Evolutionary conservation across 2,329 filamentous ascomycete genomes (phyloP), one percentile per base, ranked within the genome.

Genomic region (Paracoccidioides lutzii): DNA sequence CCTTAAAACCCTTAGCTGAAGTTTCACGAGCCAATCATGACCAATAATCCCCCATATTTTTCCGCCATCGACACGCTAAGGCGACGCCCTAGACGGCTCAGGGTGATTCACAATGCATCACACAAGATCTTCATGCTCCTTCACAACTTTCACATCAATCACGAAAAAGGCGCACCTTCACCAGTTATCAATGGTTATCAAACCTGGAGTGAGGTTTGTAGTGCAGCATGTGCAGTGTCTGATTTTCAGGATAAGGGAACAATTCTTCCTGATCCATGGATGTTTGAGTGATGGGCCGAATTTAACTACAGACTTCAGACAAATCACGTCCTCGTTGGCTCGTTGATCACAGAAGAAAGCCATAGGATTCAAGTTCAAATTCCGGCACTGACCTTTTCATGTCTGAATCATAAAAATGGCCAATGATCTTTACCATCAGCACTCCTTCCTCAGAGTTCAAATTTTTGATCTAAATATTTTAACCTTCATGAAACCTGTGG

Each of bases 41-140:
- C 8, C 22, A n/a, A n/a, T 37, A 52, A 52, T 2, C 14, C 4
- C n/a, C 15, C 3, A 14, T 28, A 41, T 52, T 52, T 52, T 22
- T 12, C 50, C 30, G 8, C 12, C 6, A 28, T 5, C 9, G n/a
- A 32, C 38, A 33, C 22, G 28, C 50, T 42, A 41, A 40, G 38
- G 8, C 22, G 8, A 42, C 40, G 30, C 37, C 50, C 37, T 15
- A 52, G 50, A 6, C 38, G 9, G 28, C 37, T n/a, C 30, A 40
- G 49, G 28, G 50, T 52, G 37, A 52, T 52, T 52, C 38, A 42
- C 38, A 52, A 42, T 52, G 50, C 50, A 52, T 35, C 4, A 7
- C 50, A 43, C 38, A 52, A 32, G 9, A 15, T 5, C 12, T 33
- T 42, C 37, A n/a, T 42, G 12, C 12, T 12, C 28, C 42, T 43